These are phyloP conservation scores for Lipomyces sp. DNA, from an alignment of 805 yeast genomes.

Conservation along the genomic window DNA sequence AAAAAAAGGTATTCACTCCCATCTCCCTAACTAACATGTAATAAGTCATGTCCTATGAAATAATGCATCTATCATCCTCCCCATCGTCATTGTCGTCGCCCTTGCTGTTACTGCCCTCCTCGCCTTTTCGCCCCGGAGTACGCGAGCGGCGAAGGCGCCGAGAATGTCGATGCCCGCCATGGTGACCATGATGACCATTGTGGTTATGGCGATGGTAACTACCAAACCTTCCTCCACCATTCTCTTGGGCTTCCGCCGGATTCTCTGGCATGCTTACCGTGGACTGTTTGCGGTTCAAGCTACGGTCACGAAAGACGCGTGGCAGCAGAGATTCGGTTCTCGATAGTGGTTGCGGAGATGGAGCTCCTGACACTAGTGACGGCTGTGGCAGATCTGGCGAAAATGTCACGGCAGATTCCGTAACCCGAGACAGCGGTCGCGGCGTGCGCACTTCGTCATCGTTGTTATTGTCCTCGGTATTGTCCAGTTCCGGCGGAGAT, in stretches of 20 bases:
- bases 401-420: too few relatives aligned
- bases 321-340: not conserved
- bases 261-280: not conserved
- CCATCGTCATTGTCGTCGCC: not conserved
- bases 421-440: too few relatives aligned
- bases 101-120: too few relatives aligned
- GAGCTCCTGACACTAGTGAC: not conserved
- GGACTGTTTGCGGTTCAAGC: slow-evolving; percentile 1
- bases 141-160: too few relatives aligned
- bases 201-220: not conserved
- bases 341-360: not conserved
- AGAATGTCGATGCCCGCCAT: too few relatives aligned
- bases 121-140: too few relatives aligned
- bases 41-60: too few relatives aligned
- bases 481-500: not conserved
- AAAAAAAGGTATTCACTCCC: too few relatives aligned
- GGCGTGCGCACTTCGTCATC: too few relatives aligned
- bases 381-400: too few relatives aligned
- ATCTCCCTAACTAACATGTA: too few relatives aligned
- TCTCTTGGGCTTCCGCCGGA: not conserved
- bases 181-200: not conserved
- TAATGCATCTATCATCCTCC: too few relatives aligned
- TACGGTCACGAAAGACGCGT: not conserved
- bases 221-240: not conserved
- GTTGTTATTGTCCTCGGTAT: not conserved